Evolutionary conservation across 2,329 filamentous ascomycete species (phyloP).

Genomic region (Scopulariopsis brevicaulis): DNA sequence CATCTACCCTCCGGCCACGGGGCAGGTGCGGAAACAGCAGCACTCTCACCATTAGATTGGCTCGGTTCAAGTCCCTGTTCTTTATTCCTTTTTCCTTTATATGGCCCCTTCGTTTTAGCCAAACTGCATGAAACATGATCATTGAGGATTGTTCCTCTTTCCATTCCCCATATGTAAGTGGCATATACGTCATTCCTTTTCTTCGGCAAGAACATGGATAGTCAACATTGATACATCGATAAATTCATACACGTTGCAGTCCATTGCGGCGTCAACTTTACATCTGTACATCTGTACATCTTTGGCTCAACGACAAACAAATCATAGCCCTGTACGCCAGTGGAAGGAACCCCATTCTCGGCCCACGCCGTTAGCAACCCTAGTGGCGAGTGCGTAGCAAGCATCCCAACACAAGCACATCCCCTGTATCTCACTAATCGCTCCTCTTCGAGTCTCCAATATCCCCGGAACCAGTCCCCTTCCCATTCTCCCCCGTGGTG

Average conservation of each 20-base stretch:
- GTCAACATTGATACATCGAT: too few relatives aligned
- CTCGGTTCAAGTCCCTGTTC: not conserved
- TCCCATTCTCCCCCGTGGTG: constrained; percentile 8
- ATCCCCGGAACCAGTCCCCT: not conserved
- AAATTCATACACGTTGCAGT: not conserved
- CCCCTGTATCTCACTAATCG: not conserved
- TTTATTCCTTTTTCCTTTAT: not conserved
- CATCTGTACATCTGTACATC: not conserved
- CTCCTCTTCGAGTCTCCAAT: constrained; percentile 3
- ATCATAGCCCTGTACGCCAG: not conserved
- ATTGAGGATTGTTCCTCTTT: too few relatives aligned
- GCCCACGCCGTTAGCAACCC: not conserved
- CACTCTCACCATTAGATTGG: not conserved
- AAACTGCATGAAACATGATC: too few relatives aligned
- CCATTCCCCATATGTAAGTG: too few relatives aligned
- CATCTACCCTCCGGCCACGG: not conserved
- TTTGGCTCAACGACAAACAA: not conserved
- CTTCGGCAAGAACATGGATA: too few relatives aligned
- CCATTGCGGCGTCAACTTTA: not conserved
- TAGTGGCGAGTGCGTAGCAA: not conserved
- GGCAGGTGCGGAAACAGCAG: not conserved
- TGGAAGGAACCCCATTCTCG: not conserved
- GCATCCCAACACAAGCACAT: not conserved
- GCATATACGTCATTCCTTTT: too few relatives aligned
- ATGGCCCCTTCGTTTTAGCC: not conserved